Evolutionary conservation across 169 alveolate genomes (phyloP).

Genomic region (Ichthyophthirius multifiliis): DNA sequence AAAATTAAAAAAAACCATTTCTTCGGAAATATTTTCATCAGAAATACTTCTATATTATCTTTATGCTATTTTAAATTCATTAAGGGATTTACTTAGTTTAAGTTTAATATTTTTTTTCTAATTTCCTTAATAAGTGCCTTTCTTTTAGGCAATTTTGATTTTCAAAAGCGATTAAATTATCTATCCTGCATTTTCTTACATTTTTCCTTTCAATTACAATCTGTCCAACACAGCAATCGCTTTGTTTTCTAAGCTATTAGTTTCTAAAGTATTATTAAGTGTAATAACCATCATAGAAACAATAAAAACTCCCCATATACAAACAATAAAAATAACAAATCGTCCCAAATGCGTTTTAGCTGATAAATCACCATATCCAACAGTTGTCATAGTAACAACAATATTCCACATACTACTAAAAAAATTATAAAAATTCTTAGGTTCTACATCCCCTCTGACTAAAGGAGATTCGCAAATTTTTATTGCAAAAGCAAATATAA

Average conservation of each 20-base stretch:
- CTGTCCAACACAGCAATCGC: slow-evolving; percentile 71
- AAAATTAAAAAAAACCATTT: not conserved
- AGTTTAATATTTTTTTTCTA: not conserved
- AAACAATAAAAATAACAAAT: slow-evolving; percentile 64
- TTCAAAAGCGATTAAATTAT: slow-evolving; percentile 37
- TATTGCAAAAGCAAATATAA: slow-evolving; percentile 56
- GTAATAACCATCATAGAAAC: slow-evolving; percentile 80
- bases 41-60: not conserved
- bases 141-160: not conserved
- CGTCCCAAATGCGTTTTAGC: slow-evolving; percentile 70
- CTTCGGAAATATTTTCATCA: not conserved
- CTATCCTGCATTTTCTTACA: slow-evolving; percentile 65
- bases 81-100: not conserved
- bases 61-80: not conserved
- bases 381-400: slow-evolving; percentile 72
- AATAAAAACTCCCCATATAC: slow-evolving; percentile 76
- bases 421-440: slow-evolving; percentile 12
- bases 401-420: slow-evolving; percentile 70
- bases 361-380: slow-evolving; percentile 83
- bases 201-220: slow-evolving; percentile 64
- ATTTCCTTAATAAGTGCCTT: not conserved
- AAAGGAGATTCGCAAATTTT: slow-evolving; percentile 65
- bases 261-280: slow-evolving; percentile 58
- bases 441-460: not conserved
- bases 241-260: slow-evolving; percentile 60